Evolutionary conservation across 1,139 yeast species (phyloP), one percentile per base, ranked within the genome.

Genomic region (Lodderomyces metapsilosis): DNA sequence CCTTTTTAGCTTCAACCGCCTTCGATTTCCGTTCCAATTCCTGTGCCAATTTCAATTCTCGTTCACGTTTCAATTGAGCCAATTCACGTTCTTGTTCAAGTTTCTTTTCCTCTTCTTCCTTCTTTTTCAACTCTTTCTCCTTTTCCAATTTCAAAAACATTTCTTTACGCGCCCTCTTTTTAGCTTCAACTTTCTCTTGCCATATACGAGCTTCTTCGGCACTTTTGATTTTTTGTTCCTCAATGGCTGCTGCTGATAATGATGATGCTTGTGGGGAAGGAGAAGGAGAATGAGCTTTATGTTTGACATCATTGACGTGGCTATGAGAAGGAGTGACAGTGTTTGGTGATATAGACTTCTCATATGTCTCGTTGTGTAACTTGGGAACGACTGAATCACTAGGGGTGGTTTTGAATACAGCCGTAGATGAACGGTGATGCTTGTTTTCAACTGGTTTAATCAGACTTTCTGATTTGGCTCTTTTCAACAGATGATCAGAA

Each of bases 131-230:
- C 45, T 71, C 77, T 42, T 66, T 70, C 44, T 71, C 76, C 46
- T 63, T 69, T 47, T 71, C 76, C 0, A 65, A 59, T 46, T 67
- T 69, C 50, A 72, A 62, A 47, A 72, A 72, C 68, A 69, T 59
- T 41, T 71, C 75, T 42, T 66, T 58, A 44, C 76, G 58, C 2
- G 74, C 75, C 34, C 61, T 57, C 52, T 71, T 72, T 56, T 73
- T 71, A 18, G 77, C 76, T 45, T 68, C 76, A 6, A 63, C 66
- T 45, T 73, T 72, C 41, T 67, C 69, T 49, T 70, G 75, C 69
- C 75, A 71, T 4, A 62, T 49, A 42, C 69, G 60, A 3, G 75
- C 68, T 40, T 71, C 74, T 44, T 68, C 69, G 5, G 67, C 74
- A 36, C 58, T 65, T 43, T 61, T 67, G 5, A 62, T 61, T 42